A percentile compares a stretch with the other conserved stretches of the same genome.
phyloP scores from a whole-genome alignment of 169 alveolate species.

The Cryptosporidium viatorum region DNA sequence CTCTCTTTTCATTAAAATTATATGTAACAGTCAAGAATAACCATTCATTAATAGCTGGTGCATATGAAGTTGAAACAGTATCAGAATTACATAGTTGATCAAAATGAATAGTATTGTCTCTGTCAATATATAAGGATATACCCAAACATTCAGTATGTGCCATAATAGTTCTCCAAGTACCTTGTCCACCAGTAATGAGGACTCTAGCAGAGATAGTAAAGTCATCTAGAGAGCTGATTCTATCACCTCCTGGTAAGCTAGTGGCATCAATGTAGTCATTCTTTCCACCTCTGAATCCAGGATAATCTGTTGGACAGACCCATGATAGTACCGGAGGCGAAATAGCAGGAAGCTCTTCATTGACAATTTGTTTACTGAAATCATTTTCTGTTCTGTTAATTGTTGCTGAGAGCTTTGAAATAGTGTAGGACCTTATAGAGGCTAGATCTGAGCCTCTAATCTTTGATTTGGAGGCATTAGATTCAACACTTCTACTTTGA shows the following conservation, averaged over 20 bases:
- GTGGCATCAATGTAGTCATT: constrained; percentile 80
- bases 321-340: constrained; percentile 63
- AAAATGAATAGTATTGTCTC: constrained; percentile 71
- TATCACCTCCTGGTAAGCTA: constrained; percentile 78
- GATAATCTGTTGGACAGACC: constrained; percentile 76
- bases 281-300: constrained; percentile 80
- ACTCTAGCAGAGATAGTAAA: constrained; percentile 78
- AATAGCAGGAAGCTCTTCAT: constrained; percentile 54
- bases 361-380: constrained; percentile 7
- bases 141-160: constrained; percentile 75
- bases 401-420: constrained; percentile 58
- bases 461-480: constrained; percentile 28
- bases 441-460: constrained; percentile 53
- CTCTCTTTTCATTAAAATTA: constrained; percentile 55
- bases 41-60: constrained; percentile 70
- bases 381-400: background rate
- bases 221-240: constrained; percentile 76
- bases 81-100: constrained; percentile 71
- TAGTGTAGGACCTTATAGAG: constrained; percentile 28
- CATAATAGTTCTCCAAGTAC: constrained; percentile 75
- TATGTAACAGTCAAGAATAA: constrained; percentile 68
- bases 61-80: constrained; percentile 61
- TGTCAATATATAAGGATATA: constrained; percentile 66
- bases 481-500: constrained; percentile 59
- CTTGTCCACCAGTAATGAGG: constrained; percentile 76